Evolutionary conservation across 441 rosid genomes (phyloP).

Genomic region (Populus hybrid): DNA sequence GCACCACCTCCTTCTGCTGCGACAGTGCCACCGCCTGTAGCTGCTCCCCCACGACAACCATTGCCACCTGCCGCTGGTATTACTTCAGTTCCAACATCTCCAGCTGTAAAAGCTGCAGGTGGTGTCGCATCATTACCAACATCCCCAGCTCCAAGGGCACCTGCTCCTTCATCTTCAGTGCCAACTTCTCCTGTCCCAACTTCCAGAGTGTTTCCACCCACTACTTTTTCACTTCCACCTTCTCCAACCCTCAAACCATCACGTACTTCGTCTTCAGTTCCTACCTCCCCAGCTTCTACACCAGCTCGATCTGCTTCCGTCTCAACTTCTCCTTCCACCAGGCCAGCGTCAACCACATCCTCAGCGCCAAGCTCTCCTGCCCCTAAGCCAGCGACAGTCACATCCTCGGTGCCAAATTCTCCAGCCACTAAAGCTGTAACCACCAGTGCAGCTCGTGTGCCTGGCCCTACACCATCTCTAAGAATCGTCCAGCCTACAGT

Average conservation of each 20-base stretch:
- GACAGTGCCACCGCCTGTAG: constrained; percentile 5
- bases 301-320: constrained; percentile 20
- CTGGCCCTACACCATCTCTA: constrained; percentile 31
- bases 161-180: constrained; percentile 24
- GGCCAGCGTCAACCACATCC: constrained; percentile 8
- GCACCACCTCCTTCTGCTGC: constrained; percentile 16
- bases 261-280: constrained; percentile 14
- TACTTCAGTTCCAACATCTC: constrained; percentile 27
- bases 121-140: constrained; percentile 29
- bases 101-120: neutral
- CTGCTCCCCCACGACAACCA: neutral
- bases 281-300: constrained; percentile 18
- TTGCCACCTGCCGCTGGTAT: constrained; percentile 5
- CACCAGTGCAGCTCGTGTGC: constrained; percentile 18
- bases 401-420: constrained; percentile 20
- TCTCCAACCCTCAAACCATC: constrained; percentile 12
- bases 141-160: constrained; percentile 25
- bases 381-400: constrained; percentile 16
- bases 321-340: constrained; percentile 21
- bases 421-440: constrained; percentile 24
- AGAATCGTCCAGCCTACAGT: constrained; percentile 28
- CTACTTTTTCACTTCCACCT: constrained; percentile 13
- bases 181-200: constrained; percentile 29
- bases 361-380: constrained; percentile 26
- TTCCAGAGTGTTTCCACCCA: neutral